Evolutionary conservation across 2,329 filamentous ascomycete genomes (phyloP), one percentile per base, ranked within the genome.

Genomic region (Stemphylium lycopersici): DNA sequence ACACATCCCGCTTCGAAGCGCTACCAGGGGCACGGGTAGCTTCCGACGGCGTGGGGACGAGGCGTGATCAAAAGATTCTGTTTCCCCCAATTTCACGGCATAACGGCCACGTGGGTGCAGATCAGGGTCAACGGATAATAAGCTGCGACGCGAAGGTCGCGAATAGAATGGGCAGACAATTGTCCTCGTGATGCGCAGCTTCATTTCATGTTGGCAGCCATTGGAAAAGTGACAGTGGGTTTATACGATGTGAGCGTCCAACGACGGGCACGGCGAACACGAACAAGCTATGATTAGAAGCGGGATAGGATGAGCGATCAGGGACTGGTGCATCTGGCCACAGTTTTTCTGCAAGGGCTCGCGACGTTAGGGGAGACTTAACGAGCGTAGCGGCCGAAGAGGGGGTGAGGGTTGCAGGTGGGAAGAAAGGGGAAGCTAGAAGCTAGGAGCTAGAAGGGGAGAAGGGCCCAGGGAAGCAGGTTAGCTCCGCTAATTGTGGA

Each of bases 61-160:
- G 29, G 56, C 64, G 64, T 67, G 68, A 67, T 63, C 47, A 50
- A 58, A 60, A 61, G 56, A 68, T 48, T 65, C 54, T 62, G 63
- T 61, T 24, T 8, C 31, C 55, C 48, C 55, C 61, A 61, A 68
- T 68, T 65, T 66, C 64, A 57, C 52, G 52, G 42, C 43, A 42
- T 42, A 58, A 58, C 61, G 68, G 69, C 71, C 26, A 70, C 71
- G 70, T 71, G 70, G 70, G 69, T n/a, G 59, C 50, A n/a, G 47
- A 34, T 44, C 31, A 46, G 44, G 46, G 24, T 18, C 18, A 53
- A 48, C 13, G 43, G 48, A 48, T 42, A 52, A 55, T 62, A 63
- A 59, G 63, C 59, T 65, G 65, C 66, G 64, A 69, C 58, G 43
- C 50, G 61, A 57, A 49, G 8, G 32, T 34, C 38, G 31, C 41